These are phyloP conservation scores for Fusarium armeniacum DNA, from an alignment of 2,329 filamentous ascomycete species.

Conservation along the genomic window DNA sequence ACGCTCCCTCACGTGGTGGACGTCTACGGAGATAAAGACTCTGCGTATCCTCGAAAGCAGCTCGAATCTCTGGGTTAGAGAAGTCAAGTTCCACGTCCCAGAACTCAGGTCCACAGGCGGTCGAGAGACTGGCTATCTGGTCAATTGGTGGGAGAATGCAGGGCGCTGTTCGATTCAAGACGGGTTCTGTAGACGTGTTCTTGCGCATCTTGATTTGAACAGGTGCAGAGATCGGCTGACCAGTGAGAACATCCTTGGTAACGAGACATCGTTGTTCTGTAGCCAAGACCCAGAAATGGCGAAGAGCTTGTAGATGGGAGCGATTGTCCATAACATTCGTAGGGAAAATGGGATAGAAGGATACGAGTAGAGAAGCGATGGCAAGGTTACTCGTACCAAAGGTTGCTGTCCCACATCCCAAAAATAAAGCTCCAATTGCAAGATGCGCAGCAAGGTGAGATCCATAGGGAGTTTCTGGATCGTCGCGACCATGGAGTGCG, in stretches of 20 bases:
- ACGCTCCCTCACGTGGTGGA: slow-evolving; percentile 75
- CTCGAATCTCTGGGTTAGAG: slow-evolving; percentile 70
- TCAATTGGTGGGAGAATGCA: slow-evolving; percentile 75
- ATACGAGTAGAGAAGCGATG: slow-evolving; percentile 85
- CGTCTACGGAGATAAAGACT: slow-evolving; percentile 81
- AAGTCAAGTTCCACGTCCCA: slow-evolving; percentile 89
- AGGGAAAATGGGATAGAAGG: slow-evolving; percentile 95
- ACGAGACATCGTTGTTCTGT: slow-evolving; percentile 91
- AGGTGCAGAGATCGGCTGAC: slow-evolving; percentile 81
- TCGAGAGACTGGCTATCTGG: slow-evolving; percentile 71
- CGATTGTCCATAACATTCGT: slow-evolving; percentile 92
- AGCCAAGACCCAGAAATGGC: slow-evolving; percentile 97
- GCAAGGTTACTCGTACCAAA: slow-evolving; percentile 91
- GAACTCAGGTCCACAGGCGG: slow-evolving; percentile 74
- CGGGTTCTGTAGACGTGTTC: slow-evolving; percentile 55
- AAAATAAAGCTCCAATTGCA: slow-evolving; percentile 89
- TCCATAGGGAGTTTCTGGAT: slow-evolving; percentile 88
- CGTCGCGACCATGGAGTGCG: slow-evolving; percentile 87
- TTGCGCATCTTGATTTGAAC: slow-evolving; percentile 73
- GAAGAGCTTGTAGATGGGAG: slow-evolving; percentile 94
- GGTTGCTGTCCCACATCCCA: slow-evolving; percentile 92
- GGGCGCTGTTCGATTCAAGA: slow-evolving; percentile 65
- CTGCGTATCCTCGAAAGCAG: slow-evolving; percentile 75
- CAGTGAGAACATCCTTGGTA: slow-evolving; percentile 86
- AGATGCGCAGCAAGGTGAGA: slow-evolving; percentile 94